Base-by-base conservation (phyloP, 2,329 filamentous ascomycete species). In the Bipolaris victoriae region DNA sequence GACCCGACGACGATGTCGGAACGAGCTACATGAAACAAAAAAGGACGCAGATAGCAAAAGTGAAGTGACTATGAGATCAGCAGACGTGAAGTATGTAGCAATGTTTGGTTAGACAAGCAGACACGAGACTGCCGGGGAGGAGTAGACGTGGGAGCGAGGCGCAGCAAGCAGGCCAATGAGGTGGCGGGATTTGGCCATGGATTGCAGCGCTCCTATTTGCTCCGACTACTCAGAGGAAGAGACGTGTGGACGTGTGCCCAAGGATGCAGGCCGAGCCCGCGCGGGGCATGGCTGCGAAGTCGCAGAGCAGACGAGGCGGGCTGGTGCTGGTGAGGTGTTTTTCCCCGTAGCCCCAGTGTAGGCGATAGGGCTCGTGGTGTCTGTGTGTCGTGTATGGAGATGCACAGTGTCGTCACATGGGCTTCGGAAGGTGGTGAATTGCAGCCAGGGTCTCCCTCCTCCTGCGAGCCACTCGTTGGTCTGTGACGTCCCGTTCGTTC, bases 361-460 rank as follows among this genome's bases (percentile, higher is more conserved):
- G 7, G 40, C 11, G 15, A 24, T 13, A 26, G 20, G 7, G 40
- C 15, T 15, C 11, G 40, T 41, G 20, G 39, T 13, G 45, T 24
- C 11, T 36, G 45, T 16, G 33, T 11, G 20, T 20, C 33, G 33
- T 11, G 39, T 15, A 50, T 18, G 26, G 15, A 40, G 49, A 52
- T 49, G 52, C 55, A 55, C 36, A 45, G 56, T 60, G 41, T 49
- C 51, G 47, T 52, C 41, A 57, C 52, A 50, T 55, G 58, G 36
- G 53, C 57, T 53, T 47, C 44, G 52, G 43, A 39, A 39, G 37
- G 50, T 54, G 50, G 48, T 53, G 51, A 62, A 58, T 56, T 58
- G 62, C 64, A 59, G 54, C 63, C 58, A 67, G 62, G 61, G 62
- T 64, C 58, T 55, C 54, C 39, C 22, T 49, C 56, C 37, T 29